These are phyloP conservation scores for Arthonia radiata DNA, from an alignment of 495 filamentous ascomycete genomes.

Conservation along the genomic window DNA sequence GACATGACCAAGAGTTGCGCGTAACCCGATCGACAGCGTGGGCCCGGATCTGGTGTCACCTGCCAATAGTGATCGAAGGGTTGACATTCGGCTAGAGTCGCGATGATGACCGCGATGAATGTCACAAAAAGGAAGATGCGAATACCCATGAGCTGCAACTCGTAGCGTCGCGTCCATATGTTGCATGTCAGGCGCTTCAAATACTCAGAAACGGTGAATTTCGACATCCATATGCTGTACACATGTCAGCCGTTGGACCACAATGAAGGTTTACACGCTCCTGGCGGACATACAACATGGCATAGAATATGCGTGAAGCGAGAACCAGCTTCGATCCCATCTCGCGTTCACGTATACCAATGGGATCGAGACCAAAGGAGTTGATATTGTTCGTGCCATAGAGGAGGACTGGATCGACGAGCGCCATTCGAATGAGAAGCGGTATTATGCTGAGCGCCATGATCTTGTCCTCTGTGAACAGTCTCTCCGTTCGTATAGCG, in stretches of 20 bases:
- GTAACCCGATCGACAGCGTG: constrained; percentile 59
- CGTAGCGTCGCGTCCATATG: constrained; percentile 47
- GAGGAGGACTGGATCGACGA: constrained; percentile 61
- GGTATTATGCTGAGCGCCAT: constrained; percentile 64
- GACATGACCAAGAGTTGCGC: constrained; percentile 76
- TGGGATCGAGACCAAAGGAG: constrained; percentile 19
- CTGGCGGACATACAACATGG: constrained; percentile 32
- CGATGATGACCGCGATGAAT: constrained; percentile 54
- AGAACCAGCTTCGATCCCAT: constrained; percentile 43
- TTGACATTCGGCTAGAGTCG: constrained; percentile 62
- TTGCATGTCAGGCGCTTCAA: constrained; percentile 52
- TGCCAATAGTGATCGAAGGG: constrained; percentile 80
- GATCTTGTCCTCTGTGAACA: constrained; percentile 72
- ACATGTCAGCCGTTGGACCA: constrained; percentile 1
- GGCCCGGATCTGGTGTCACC: constrained; percentile 67
- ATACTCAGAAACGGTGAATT: constrained; percentile 75
- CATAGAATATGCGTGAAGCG: constrained; percentile 38
- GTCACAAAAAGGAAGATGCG: constrained; percentile 50
- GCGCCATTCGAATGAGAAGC: constrained; percentile 54
- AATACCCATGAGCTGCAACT: constrained; percentile 38
- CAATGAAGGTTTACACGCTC: not conserved
- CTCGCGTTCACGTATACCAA: constrained; percentile 18
- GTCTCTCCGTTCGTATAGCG: constrained; percentile 51
- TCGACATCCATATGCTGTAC: constrained; percentile 67
- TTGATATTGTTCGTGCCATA: constrained; percentile 72